Base-by-base conservation (phyloP, 1,139 yeast genomes). In the Yamadazyma oceani region DNA sequence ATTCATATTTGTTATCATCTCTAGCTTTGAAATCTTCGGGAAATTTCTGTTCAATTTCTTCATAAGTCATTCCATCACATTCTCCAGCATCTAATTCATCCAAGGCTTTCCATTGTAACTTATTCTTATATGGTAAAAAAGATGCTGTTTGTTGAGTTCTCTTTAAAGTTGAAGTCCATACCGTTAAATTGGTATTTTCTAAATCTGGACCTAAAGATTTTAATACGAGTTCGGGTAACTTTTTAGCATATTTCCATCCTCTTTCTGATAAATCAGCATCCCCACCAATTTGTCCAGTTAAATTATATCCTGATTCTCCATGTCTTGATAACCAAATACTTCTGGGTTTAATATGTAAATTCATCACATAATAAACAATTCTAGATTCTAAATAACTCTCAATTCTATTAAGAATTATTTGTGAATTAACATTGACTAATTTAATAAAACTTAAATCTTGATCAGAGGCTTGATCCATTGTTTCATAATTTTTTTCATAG, bases 81-180 rank as follows among this genome's bases (percentile, higher is more conserved):
- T 89, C 94, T 9, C 98, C 98, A 0, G 98, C 98, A 61, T 92
- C 98, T 46, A 92, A 75, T 63, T 92, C 98, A 60, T 92, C 98
- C 48, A 92, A 69, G 0, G 97, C 97, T 61, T 92, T 92, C 98
- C 98, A 92, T 48, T 84, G 87, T 48, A 89, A 70, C 59, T 89
- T 85, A 41, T 66, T 67, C 43, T 83, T 81, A 61, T 85, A 88
- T 1, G 95, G 90, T 51, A 92, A 70, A 57, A 74, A 78, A 42
- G 86, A 80, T 1, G 97, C 90, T 0, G 97, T 92, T 58, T 92
- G 96, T 58, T 88, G 95, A 5, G 98, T 92, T 60, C 98, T 76
- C 45, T 75, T 80, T 51, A 92, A 73, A 0, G 98, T 92, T 3
- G 97, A 88, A 0, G 97, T 92, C 98, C 98, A 92, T 28, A 92